Evolutionary conservation across 768 basidiomycete species (phyloP).

Genomic region (Leucosporidium scottii): DNA sequence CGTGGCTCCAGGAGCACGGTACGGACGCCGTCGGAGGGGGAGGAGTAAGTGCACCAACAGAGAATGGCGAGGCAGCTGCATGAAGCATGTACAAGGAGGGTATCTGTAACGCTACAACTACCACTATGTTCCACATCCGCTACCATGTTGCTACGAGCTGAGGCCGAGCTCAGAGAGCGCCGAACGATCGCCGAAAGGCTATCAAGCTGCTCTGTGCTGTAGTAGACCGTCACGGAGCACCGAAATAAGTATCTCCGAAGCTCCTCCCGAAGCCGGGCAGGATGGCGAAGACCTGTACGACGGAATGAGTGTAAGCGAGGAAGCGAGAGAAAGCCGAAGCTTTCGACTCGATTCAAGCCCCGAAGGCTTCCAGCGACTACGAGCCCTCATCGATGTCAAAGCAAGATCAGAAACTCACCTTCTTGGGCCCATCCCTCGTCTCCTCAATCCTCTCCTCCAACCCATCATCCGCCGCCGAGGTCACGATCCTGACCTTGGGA

Average conservation of each 20-base stretch:
- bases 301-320: too few relatives aligned
- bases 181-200: background rate
- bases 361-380: too few relatives aligned
- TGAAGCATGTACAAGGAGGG: too few relatives aligned
- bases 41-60: background rate
- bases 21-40: conserved; percentile 50
- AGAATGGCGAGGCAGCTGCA: too few relatives aligned
- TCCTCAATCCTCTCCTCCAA: conserved; percentile 69
- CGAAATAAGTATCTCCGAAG: conserved; percentile 55
- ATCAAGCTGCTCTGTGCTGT: too few relatives aligned
- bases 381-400: too few relatives aligned
- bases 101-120: too few relatives aligned
- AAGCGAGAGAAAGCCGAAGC: too few relatives aligned
- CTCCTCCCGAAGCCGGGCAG: conserved; percentile 70
- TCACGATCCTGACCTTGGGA: conserved; percentile 61
- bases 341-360: too few relatives aligned
- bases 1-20: conserved; percentile 76
- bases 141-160: background rate
- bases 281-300: conserved; percentile 64
- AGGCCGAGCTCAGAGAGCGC: background rate
- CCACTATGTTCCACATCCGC: too few relatives aligned
- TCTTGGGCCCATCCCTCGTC: conserved; percentile 43
- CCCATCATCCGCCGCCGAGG: conserved; percentile 70
- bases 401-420: conserved; percentile 44
- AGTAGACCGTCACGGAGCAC: too few relatives aligned